Evolutionary conservation across 75 land plant genomes (phyloP).

Genomic region (Picea sitchensis): DNA sequence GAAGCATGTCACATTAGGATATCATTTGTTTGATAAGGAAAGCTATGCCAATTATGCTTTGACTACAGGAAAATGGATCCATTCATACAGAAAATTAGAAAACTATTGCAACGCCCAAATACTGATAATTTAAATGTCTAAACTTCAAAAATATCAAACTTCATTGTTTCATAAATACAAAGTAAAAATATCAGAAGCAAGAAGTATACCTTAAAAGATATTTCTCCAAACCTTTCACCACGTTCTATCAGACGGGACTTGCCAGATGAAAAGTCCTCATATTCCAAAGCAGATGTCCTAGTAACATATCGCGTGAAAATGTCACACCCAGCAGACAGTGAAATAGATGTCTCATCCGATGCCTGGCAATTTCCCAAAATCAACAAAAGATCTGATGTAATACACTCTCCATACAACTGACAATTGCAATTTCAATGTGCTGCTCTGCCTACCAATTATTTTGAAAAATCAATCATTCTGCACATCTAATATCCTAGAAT

Average conservation of each 20-base stretch:
- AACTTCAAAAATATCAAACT: neutral
- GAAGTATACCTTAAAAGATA: conserved; percentile 55
- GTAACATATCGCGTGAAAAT: conserved; percentile 96
- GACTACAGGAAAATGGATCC: neutral
- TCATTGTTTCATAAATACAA: neutral
- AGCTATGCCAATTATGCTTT: neutral
- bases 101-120: neutral
- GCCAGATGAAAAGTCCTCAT: conserved; percentile 84
- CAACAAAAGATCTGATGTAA: conserved; percentile 6
- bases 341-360: conserved; percentile 92
- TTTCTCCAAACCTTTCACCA: conserved; percentile 80
- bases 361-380: conserved; percentile 43
- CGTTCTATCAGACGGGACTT: conserved; percentile 92
- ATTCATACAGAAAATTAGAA: neutral
- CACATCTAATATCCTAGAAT: neutral
- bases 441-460: conserved; percentile 3
- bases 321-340: conserved; percentile 95
- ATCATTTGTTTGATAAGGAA: neutral
- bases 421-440: conserved; percentile 3
- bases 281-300: conserved; percentile 90
- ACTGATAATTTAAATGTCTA: neutral
- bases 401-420: conserved; percentile 5
- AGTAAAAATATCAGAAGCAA: neutral
- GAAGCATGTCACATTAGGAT: neutral
- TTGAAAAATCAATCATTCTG: neutral